Conservation (phyloP, 2,329 filamentous ascomycete genomes). For the Chaetomium globosum region DNA sequence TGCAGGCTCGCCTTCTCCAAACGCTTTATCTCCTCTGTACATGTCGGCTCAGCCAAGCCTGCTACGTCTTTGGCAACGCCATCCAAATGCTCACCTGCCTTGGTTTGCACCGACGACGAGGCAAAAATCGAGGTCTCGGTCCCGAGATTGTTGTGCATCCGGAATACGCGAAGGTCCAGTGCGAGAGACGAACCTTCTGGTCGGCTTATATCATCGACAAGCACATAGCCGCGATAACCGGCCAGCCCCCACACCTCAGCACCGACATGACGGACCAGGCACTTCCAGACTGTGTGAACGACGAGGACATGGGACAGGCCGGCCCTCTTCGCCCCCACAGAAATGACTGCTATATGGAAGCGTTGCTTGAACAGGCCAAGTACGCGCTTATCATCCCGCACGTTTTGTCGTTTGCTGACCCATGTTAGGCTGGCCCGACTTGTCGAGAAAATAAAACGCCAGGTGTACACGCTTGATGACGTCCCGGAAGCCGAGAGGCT, state of each 20-base stretch:
- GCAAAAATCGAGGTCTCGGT: conserved; percentile 30
- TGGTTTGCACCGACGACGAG: conserved; percentile 39
- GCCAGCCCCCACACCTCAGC: conserved; percentile 62
- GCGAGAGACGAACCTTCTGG: conserved; percentile 59
- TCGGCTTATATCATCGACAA: conserved; percentile 65
- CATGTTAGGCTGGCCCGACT: conserved; percentile 24
- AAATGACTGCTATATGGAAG: conserved; percentile 32
- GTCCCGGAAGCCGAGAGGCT: conserved; percentile 26
- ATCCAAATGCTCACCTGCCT: conserved; percentile 55
- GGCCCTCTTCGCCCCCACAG: conserved; percentile 26
- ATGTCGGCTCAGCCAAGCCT: conserved; percentile 62
- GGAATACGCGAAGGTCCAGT: conserved; percentile 46
- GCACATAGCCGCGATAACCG: conserved; percentile 64
- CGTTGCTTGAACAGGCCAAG: conserved; percentile 30
- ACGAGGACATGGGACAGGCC: conserved; percentile 48
- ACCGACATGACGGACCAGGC: conserved; percentile 68
- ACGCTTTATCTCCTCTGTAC: conserved; percentile 62
- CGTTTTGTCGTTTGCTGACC: not conserved
- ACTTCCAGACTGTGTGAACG: conserved; percentile 57
- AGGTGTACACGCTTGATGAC: conserved; percentile 33
- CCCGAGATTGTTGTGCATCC: conserved; percentile 23
- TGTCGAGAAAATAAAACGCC: conserved; percentile 25
- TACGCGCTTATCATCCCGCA: not conserved
- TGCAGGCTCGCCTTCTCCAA: conserved; percentile 60
- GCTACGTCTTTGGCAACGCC: conserved; percentile 62